A percentile compares a stretch with the other conserved stretches of the same genome.
phyloP scores from a whole-genome alignment of 768 basidiomycete species.

The Russula virescens region DNA sequence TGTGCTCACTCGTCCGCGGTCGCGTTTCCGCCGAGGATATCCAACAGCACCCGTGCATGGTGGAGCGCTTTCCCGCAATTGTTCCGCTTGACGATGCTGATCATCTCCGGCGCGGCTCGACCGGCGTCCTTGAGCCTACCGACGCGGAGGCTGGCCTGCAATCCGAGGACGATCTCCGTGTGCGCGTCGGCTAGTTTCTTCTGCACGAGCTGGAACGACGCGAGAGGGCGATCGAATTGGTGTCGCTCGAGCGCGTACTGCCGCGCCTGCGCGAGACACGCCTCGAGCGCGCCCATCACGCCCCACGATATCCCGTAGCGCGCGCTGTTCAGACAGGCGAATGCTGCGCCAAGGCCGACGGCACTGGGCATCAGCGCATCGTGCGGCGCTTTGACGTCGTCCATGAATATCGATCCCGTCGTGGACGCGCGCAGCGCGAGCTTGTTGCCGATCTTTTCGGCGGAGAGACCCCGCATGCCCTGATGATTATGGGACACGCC shows the following conservation, averaged over 20 bases:
- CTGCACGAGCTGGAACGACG: conserved; percentile 95
- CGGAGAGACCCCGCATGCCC: conserved; percentile 76
- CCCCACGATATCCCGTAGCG: conserved; percentile 91
- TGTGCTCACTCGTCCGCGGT: conserved; percentile 78
- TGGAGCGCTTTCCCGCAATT: conserved; percentile 91
- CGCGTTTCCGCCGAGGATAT: conserved; percentile 93
- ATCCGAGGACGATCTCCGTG: conserved; percentile 74
- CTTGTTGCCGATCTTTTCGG: conserved; percentile 91
- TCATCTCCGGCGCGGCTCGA: conserved; percentile 79
- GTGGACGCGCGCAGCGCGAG: conserved; percentile 80
- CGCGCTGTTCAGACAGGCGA: conserved; percentile 90
- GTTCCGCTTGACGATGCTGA: conserved; percentile 91
- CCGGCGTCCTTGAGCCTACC: conserved; percentile 83
- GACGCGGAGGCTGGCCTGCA: conserved; percentile 64
- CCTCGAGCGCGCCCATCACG: conserved; percentile 92
- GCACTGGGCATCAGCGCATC: conserved; percentile 74
- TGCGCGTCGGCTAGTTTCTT: conserved; percentile 96
- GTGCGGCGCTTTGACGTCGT: conserved; percentile 71
- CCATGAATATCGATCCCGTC: conserved; percentile 89
- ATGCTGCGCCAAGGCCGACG: conserved; percentile 75
- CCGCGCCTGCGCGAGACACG: conserved; percentile 73
- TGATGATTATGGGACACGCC: conserved; percentile 29
- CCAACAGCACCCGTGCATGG: conserved; percentile 74
- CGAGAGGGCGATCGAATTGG: conserved; percentile 86
- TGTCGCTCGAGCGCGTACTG: conserved; percentile 83